Conservation (phyloP, 257 asterid species). For the Parsonsia alboflavescens region DNA sequence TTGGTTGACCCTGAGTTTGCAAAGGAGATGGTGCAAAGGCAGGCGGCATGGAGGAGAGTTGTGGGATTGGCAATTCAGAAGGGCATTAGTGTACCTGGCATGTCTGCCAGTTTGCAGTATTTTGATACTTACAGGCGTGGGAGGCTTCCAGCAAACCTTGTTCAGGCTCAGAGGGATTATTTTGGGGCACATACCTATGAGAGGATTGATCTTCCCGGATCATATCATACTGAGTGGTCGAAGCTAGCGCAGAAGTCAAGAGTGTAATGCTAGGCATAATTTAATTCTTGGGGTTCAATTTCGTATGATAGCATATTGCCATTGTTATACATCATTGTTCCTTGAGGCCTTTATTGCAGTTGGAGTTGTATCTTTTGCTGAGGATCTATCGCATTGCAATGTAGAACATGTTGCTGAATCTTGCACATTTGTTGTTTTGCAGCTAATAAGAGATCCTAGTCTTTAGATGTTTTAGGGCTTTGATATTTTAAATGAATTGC, state of each 20-base stretch:
- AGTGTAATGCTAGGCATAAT: conserved; percentile 26
- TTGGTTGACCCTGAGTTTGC: conserved; percentile 87
- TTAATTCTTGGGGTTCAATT: conserved; percentile 20
- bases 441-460: conserved; percentile 36
- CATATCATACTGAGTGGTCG: conserved; percentile 91
- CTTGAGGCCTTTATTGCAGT: conserved; percentile 28
- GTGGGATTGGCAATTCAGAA: conserved; percentile 68
- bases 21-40: conserved; percentile 94
- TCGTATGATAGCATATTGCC: conserved; percentile 22
- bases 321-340: conserved; percentile 25
- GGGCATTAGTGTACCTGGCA: conserved; percentile 81
- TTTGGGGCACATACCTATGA: conserved; percentile 96
- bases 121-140: conserved; percentile 82
- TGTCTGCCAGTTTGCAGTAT: conserved; percentile 90
- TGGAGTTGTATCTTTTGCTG: conserved; percentile 31
- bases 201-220: conserved; percentile 61
- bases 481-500: not conserved
- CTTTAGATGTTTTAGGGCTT: conserved; percentile 5
- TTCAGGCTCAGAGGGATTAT: conserved; percentile 94
- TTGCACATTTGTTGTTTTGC: conserved; percentile 35
- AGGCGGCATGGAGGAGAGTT: conserved; percentile 88
- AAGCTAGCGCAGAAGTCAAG: conserved; percentile 70
- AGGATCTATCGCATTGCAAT: conserved; percentile 32
- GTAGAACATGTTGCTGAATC: conserved; percentile 21
- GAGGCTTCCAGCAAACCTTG: conserved; percentile 86